Evolutionary conservation across 2,329 filamentous ascomycete genomes (phyloP).

Genomic region (Cladosporium colombiae): DNA sequence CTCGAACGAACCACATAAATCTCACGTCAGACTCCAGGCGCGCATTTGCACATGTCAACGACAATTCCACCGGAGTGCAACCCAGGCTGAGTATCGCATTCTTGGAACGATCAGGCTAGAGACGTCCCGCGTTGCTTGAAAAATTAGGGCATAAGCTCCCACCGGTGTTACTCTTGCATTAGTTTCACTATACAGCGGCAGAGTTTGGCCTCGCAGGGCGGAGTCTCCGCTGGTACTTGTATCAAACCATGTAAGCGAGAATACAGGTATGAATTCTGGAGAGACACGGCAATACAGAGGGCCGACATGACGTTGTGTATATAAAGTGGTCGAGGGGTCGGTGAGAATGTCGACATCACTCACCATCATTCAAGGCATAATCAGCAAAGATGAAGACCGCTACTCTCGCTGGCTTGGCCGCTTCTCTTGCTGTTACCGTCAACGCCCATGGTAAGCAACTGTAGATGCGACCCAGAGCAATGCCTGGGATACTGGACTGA

Average conservation of each 20-base stretch:
- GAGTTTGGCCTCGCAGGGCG: not conserved
- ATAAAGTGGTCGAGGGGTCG: not conserved
- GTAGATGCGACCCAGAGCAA: not conserved
- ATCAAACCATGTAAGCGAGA: conserved; percentile 2
- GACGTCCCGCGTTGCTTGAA: not conserved
- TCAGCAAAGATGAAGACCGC: not conserved
- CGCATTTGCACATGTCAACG: not conserved
- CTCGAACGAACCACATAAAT: not conserved
- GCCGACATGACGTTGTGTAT: not conserved
- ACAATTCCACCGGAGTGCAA: not conserved
- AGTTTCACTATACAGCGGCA: not conserved
- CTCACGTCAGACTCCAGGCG: not conserved
- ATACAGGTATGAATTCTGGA: not conserved
- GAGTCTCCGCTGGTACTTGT: not conserved
- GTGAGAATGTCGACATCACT: not conserved
- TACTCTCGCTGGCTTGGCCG: not conserved
- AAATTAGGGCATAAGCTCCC: not conserved
- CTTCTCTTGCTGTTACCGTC: not conserved
- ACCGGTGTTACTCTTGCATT: not conserved
- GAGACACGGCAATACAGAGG: not conserved
- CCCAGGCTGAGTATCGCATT: not conserved
- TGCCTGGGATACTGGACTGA: not conserved
- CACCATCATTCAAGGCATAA: not conserved
- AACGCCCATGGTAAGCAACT: not conserved
- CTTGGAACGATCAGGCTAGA: not conserved